phyloP scores from a whole-genome alignment of 306 rosid genomes.

The Fagus crenata region DNA sequence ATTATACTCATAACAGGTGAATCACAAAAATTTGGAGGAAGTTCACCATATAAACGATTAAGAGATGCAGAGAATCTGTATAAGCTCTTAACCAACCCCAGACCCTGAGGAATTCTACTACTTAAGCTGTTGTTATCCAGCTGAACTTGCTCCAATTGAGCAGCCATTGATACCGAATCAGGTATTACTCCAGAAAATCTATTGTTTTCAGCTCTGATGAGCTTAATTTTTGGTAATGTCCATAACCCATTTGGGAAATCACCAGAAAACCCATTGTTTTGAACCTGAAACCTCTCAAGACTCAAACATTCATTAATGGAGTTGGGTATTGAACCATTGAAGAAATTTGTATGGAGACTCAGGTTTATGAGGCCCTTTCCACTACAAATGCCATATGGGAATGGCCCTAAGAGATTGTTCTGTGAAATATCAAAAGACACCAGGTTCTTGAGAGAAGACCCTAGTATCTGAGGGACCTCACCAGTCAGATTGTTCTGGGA shows the following conservation, averaged over 20 bases:
- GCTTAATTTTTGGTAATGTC: constrained; percentile 84
- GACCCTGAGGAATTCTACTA: constrained; percentile 70
- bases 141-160: constrained; percentile 89
- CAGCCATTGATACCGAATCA: constrained; percentile 73
- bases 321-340: constrained; percentile 60
- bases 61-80: constrained; percentile 94
- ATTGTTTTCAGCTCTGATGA: constrained; percentile 88
- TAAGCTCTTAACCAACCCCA: constrained; percentile 72
- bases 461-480: constrained; percentile 47
- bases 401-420: constrained; percentile 71
- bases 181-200: constrained; percentile 80
- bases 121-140: constrained; percentile 75
- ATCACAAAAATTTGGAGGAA: constrained; percentile 84
- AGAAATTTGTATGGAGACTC: constrained; percentile 68
- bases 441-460: constrained; percentile 69
- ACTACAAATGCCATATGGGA: constrained; percentile 69
- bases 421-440: constrained; percentile 85
- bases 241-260: constrained; percentile 66
- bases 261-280: constrained; percentile 80
- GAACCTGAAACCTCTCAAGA: constrained; percentile 91
- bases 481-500: constrained; percentile 87
- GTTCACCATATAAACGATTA: constrained; percentile 68
- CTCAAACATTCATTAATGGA: constrained; percentile 63
- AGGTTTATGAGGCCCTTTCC: constrained; percentile 58
- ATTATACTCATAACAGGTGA: constrained; percentile 97